Evolutionary conservation across 2,329 filamentous ascomycete species (phyloP), one percentile per base, ranked within the genome.

Genomic region (Passalora sequoiae): DNA sequence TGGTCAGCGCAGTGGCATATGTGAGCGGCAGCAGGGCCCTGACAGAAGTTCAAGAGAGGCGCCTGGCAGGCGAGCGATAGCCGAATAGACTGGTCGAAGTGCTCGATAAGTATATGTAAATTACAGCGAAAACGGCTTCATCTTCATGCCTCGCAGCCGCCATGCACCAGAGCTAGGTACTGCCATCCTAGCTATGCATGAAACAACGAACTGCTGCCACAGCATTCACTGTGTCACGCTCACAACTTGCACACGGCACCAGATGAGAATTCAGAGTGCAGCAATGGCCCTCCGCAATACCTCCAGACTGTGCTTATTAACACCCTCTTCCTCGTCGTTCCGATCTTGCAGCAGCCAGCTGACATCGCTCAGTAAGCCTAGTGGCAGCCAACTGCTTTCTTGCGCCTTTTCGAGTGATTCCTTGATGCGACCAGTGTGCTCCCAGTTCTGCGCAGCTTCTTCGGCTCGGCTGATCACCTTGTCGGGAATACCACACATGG

Each of bases 401-500:
- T 66, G 66, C 10, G 84, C 86, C 56, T 81, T 81, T 57, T 95
- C 88, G 47, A 96, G 71, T 46, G 85, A 89, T 65, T 95, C 89
- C 66, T 89, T 92, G 50, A 97, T 74, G 15, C 88, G 75, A 55
- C 86, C 91, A 0, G 92, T 97, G 65, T 96, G 89, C 69, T 98
- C 92, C 89, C 92, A 97, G 59, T 89, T 86, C 55, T 76, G 81
- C 1, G 92, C 92, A 4, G 92, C 92, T 16, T 83, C 78, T 66
- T 98, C 92, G 0, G 92, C 92, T 16, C 84, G 73, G 60, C 89
- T 82, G 49, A 98, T 88, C 12, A 98, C 81, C 43, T 82, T 82
- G 32, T 73, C 72, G 0, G 88, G 80, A 51, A 98, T 97, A 1
- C 92, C 92, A 58, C 92, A 98, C 92, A 98, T 98, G 47, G 88